Evolutionary conservation across 306 rosid species (phyloP).

Genomic region (Psophocarpus tetragonolobus): DNA sequence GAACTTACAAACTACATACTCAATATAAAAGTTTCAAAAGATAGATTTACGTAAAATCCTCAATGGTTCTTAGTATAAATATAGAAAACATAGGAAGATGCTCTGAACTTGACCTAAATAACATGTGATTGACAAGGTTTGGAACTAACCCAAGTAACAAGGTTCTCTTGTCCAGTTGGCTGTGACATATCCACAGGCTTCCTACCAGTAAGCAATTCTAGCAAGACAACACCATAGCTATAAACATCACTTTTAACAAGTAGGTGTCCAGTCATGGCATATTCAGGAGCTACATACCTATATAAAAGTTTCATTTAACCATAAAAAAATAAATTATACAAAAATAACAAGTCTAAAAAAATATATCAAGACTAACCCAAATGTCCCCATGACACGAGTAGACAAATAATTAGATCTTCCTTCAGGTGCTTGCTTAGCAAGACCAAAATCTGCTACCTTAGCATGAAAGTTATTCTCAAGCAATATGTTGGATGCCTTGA

Average conservation of each 20-base stretch:
- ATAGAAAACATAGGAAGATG: background rate
- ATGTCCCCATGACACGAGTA: constrained; percentile 99
- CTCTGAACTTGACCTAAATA: constrained; percentile 19
- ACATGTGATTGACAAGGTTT: constrained; percentile 18
- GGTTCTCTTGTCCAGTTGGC: constrained; percentile 92
- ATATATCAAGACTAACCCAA: constrained; percentile 70
- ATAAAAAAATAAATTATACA: background rate
- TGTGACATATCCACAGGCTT: constrained; percentile 98
- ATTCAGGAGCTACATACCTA: constrained; percentile 98
- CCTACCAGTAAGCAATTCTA: constrained; percentile 88
- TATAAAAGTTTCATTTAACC: constrained; percentile 32
- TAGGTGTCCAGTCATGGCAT: constrained; percentile 97
- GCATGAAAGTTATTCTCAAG: constrained; percentile 92
- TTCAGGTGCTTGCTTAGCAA: constrained; percentile 96
- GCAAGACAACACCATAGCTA: constrained; percentile 97
- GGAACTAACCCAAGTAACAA: constrained; percentile 91
- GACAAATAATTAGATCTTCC: constrained; percentile 88
- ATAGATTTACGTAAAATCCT: background rate
- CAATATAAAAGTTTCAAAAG: background rate
- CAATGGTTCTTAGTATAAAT: background rate
- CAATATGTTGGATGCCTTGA: constrained; percentile 94
- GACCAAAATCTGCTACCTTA: constrained; percentile 98
- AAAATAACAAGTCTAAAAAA: constrained; percentile 21
- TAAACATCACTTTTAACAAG: constrained; percentile 97
- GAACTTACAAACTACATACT: constrained; percentile 19